These are phyloP conservation scores for Graphilbum sp. DNA, from an alignment of 2,329 filamentous ascomycete genomes.

Conservation along the genomic window DNA sequence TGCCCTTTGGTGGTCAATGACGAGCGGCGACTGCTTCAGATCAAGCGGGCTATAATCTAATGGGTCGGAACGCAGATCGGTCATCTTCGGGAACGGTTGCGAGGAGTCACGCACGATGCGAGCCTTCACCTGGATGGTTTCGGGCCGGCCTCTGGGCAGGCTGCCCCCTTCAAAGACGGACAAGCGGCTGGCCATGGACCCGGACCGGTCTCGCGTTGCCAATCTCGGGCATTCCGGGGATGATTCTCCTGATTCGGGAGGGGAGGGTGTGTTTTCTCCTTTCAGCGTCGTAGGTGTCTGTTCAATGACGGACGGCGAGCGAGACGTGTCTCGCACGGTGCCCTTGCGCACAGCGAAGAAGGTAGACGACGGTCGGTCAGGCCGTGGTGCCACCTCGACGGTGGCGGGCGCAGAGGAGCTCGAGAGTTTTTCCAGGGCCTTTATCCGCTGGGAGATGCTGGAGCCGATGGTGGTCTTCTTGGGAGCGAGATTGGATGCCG, in stretches of 20 bases:
- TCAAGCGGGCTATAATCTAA: conserved; percentile 31
- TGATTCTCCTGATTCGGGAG: conserved; percentile 25
- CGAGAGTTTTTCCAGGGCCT: conserved; percentile 71
- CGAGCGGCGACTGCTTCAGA: conserved; percentile 40
- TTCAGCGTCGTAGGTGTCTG: conserved; percentile 24
- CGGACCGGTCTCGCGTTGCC: conserved; percentile 28
- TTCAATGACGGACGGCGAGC: conserved; percentile 29
- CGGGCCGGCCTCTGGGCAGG: conserved; percentile 34
- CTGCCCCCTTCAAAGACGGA: conserved; percentile 36
- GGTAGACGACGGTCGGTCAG: conserved; percentile 31
- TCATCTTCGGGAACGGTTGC: conserved; percentile 22
- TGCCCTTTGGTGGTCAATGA: conserved; percentile 34
- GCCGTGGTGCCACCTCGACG: conserved; percentile 6
- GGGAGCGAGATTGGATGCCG: conserved; percentile 32
- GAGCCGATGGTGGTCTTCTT: conserved; percentile 76
- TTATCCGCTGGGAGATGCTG: conserved; percentile 87
- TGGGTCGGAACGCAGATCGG: conserved; percentile 24
- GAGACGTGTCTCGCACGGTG: conserved; percentile 22
- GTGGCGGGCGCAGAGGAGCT: conserved; percentile 18
- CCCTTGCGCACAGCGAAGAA: conserved; percentile 42
- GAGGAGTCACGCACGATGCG: conserved; percentile 56
- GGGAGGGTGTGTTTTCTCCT: conserved; percentile 18
- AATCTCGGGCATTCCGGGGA: conserved; percentile 25
- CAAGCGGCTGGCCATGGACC: conserved; percentile 37
- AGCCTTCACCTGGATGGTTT: conserved; percentile 79